These are phyloP conservation scores for Crinitomyces ghanaensis DNA, from an alignment of 805 yeast genomes.

Conservation along the genomic window DNA sequence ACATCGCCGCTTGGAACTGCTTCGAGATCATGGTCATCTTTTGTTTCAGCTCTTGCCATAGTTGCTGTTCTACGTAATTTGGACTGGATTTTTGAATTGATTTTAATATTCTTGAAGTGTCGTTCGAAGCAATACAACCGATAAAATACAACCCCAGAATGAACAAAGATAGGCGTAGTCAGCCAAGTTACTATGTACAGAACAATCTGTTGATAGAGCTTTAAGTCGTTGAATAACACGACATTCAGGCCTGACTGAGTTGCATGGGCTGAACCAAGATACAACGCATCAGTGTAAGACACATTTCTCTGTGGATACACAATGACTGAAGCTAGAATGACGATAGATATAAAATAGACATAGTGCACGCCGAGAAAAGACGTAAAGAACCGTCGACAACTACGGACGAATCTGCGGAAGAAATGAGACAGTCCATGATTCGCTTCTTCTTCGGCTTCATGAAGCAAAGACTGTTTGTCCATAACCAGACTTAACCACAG, in stretches of 20 bases:
- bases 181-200: slow-evolving; percentile 51
- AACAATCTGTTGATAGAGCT: slow-evolving; percentile 69
- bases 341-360: slow-evolving; percentile 48
- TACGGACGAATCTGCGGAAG: neutral
- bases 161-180: slow-evolving; percentile 83
- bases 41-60: slow-evolving; percentile 34
- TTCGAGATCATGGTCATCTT: slow-evolving; percentile 7
- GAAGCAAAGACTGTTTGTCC: too few species aligned
- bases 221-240: slow-evolving; percentile 49
- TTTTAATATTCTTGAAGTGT: slow-evolving; percentile 71
- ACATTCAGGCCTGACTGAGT: slow-evolving; percentile 94
- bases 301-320: slow-evolving; percentile 63
- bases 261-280: slow-evolving; percentile 61
- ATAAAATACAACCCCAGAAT: slow-evolving; percentile 62
- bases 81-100: slow-evolving; percentile 64
- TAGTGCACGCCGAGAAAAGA: slow-evolving; percentile 15
- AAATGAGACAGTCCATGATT: neutral
- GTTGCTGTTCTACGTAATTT: slow-evolving; percentile 75
- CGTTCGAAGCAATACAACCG: slow-evolving; percentile 85
- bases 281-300: slow-evolving; percentile 66
- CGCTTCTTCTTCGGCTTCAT: too few species aligned
- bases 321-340: slow-evolving; percentile 59
- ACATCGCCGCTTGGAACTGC: neutral
- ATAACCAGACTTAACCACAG: too few species aligned
- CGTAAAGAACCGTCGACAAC: too few species aligned